Evolutionary conservation across 495 filamentous ascomycete genomes (phyloP), one percentile per base, ranked within the genome.

Genomic region (Achaetomiella virescens): DNA sequence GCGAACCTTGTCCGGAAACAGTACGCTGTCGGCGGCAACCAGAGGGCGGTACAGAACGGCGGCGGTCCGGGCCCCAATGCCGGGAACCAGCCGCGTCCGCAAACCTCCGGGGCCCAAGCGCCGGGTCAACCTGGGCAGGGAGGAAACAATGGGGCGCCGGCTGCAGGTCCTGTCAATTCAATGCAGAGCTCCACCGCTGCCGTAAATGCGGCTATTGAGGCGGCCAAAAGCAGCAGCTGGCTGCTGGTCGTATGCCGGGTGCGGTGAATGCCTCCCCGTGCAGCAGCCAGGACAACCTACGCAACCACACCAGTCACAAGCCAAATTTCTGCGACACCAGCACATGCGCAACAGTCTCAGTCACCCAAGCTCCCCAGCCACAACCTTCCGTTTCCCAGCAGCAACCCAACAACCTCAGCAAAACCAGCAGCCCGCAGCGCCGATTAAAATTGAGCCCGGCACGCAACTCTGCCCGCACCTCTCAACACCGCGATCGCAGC

Each of bases 131-230:
- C 42, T 27, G 55, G 52, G 11, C 21, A 14, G 3, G 61, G 52
- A 31, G 27, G 18, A 15, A 27, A 35, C 27, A 57, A 53, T 3
- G 54, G 49, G 9, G 37, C 36, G 6, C 43, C 40, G 20, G 20
- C 40, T 17, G 40, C 49, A 27, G 54, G 48, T 9, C 55, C 54
- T 45, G 62, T 31, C 47, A 70, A 52, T 35, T 36, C 57, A 42
- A 67, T 67, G 60, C 64, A 67, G 40, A 64, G 46, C 41, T 63
- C 57, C 10, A 65, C 71, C 9, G 69, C 72, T 18, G 66, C 73
- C 25, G 67, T 80, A 24, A 78, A 73, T 61, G 76, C 76, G 9
- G 78, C 77, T 22, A 73, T 80, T 58, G 77, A 80, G 54, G 74
- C 74, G 9, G 78, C 77, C 40, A 77, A 78, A 78, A 73, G 25